phyloP scores from a whole-genome alignment of 306 rosid species.

The Cyamopsis tetragonoloba region DNA sequence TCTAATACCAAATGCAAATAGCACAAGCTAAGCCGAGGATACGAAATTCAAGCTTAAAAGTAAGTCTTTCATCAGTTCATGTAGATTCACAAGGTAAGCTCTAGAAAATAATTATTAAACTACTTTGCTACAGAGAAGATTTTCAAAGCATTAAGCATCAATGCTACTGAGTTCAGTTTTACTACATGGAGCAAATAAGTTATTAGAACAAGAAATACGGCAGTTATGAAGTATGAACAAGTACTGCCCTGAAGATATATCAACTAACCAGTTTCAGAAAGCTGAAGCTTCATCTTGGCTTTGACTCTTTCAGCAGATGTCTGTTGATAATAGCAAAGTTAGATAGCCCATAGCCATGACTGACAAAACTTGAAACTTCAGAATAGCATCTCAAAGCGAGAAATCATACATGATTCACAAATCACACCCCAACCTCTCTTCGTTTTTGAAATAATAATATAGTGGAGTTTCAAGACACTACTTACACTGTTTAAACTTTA shows the following conservation, averaged over 20 bases:
- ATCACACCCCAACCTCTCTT: not conserved
- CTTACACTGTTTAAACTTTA: not conserved
- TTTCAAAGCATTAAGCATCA: not conserved
- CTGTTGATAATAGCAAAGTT: constrained; percentile 44
- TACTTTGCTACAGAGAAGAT: not conserved
- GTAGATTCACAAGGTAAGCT: not conserved
- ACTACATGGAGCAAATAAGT: not conserved
- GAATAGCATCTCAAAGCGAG: constrained; percentile 9
- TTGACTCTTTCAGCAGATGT: constrained; percentile 83
- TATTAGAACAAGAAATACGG: not conserved
- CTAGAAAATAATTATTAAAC: constrained; percentile 1
- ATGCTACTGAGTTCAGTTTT: not conserved
- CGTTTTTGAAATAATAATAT: not conserved
- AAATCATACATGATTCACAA: not conserved
- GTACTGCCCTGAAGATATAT: not conserved
- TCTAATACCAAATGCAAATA: not conserved
- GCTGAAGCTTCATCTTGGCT: constrained; percentile 94
- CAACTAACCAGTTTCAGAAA: constrained; percentile 69
- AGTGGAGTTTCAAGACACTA: not conserved
- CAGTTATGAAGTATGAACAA: not conserved
- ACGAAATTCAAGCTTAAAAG: not conserved
- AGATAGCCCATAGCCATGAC: constrained; percentile 1
- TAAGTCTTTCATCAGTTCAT: not conserved
- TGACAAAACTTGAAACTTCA: not conserved
- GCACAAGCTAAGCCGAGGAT: not conserved